Evolutionary conservation across 805 yeast species (phyloP), one percentile per base, ranked within the genome.

Genomic region (Starmerella tilneyi): DNA sequence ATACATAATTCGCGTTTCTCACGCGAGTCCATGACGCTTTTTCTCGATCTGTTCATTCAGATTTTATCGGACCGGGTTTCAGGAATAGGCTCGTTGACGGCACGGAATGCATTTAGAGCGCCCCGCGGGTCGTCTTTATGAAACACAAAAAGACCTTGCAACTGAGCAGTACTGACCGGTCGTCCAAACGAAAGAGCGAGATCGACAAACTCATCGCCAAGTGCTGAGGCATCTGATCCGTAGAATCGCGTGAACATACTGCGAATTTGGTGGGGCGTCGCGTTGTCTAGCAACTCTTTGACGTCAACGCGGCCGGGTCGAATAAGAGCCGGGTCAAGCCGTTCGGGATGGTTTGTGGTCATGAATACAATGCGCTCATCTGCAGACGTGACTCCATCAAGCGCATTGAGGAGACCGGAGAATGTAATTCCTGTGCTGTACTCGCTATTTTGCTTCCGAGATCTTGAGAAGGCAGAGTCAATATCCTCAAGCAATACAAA

Each of bases 321-420:
- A 61, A 92, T 66, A 35, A 92, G 72, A 0, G 98, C 98, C 1
- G 96, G 85, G 58, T 92, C 98, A 30, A 92, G 68, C 51, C 76
- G 76, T 51, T 92, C 97, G 0, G 96, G 96, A 59, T 92, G 98
- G 63, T 92, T 92, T 17, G 98, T 89, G 17, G 98, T 92, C 98
- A 92, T 92, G 63, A 92, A 92, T 0, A 96, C 89, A 27, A 92
- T 72, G 37, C 95, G 81, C 59, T 92, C 97, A 59, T 92, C 98
- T 1, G 96, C 94, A 23, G 95, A 84, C 3, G 97, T 92, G 15
- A 92, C 97, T 38, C 98, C 98, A 62, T 92, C 98, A 39, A 92
- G 69, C 0, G 98, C 95, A 60, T 92, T 92, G 48, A 92, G 67
- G 37, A 92, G 69, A 0, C 98, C 98, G 46, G 95, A 84, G 59